Evolutionary conservation across 805 yeast species (phyloP), one percentile per base, ranked within the genome.

Genomic region (Jamesozyma gamospora): DNA sequence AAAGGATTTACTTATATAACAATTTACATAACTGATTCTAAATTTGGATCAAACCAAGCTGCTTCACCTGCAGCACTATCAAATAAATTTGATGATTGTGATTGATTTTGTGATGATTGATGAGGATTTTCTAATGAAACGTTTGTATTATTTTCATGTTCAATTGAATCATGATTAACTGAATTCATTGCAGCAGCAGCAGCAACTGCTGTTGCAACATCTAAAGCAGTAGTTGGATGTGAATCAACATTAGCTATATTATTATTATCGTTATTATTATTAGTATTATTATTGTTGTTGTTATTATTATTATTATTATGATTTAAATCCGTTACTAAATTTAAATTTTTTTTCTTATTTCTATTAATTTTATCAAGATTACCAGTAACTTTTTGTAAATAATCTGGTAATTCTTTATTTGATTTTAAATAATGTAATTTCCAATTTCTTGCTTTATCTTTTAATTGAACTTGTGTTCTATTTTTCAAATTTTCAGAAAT

Each of bases 371-470:
- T 64, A 34, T 78, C 85, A 34, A 78, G 53, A 47, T 80, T 95
- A 34, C 97, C 97, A 1, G 97, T 90, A 16, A 90, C 97, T 46
- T 81, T 78, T 39, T 67, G 68, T 43, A 92, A 64, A 52, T 85
- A 88, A 2, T 72, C 77, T 0, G 98, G 98, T 3, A 90, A 74
- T 9, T 82, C 81, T 28, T 77, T 60, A 1, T 82, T 83, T 37
- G 78, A 72, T 53, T 86, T 83, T 42, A 87, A 64, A 56, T 81
- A 86, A 48, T 79, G 79, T 74, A 88, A 74, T 58, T 92, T 92
- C 86, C 96, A 82, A 56, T 92, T 92, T 48, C 98, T 72, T 0
- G 97, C 97, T 58, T 92, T 92, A 58, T 92, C 98, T 60, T 92
- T 92, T 42, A 92, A 69, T 57, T 92, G 98, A 14, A 90, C 85